Conservation (phyloP, 805 yeast genomes). For the Hanseniaspora guilliermondii region DNA sequence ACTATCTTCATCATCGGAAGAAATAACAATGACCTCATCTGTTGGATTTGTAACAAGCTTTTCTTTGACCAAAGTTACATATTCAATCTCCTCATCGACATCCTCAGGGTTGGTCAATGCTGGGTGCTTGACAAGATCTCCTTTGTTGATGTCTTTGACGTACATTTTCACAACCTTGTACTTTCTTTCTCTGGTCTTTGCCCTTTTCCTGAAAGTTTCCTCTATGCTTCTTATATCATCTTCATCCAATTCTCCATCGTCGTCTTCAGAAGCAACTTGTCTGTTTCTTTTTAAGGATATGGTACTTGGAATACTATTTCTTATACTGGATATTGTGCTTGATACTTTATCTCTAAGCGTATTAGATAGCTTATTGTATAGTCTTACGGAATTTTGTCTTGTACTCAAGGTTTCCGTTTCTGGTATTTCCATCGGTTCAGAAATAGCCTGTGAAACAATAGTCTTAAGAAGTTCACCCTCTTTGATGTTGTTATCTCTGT, state of each 20-base stretch:
- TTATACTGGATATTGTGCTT: background rate
- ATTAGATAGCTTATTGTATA: background rate
- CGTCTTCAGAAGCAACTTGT: background rate
- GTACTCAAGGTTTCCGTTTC: background rate
- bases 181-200: background rate
- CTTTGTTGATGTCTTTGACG: conserved; percentile 1
- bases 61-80: conserved; percentile 2
- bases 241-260: background rate
- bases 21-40: conserved; percentile 9
- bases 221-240: background rate
- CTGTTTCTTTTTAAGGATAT: background rate
- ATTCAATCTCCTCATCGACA: background rate
- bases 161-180: conserved; percentile 9
- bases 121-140: conserved; percentile 1
- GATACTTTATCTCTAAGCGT: background rate
- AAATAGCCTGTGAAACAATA: background rate
- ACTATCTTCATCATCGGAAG: conserved; percentile 8
- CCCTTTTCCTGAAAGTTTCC: conserved; percentile 6
- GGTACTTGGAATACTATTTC: background rate
- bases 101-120: background rate
- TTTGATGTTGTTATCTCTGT: background rate
- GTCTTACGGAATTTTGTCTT: background rate
- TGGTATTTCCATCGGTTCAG: background rate
- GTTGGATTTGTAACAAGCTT: conserved; percentile 5
- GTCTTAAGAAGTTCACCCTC: background rate